A percentile compares a stretch with the other conserved stretches of the same genome.
Evolutionary conservation across 768 basidiomycete genomes (phyloP).

Genomic region (Dacryopinax primogenitus): DNA sequence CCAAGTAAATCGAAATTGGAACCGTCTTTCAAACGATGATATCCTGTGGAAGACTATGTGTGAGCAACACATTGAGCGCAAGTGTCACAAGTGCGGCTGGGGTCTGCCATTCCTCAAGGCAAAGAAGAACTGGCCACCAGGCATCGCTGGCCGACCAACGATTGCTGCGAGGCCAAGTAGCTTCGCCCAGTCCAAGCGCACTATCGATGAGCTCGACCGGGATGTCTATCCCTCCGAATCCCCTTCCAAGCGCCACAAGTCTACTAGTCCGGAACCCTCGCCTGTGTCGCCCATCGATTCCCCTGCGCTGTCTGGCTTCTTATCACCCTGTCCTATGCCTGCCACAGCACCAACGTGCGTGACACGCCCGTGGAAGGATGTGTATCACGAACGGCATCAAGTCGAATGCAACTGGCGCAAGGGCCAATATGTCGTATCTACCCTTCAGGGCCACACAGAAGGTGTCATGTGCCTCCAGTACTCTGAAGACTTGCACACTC

Average conservation of each 20-base stretch:
- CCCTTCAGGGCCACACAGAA: slow-evolving; percentile 84
- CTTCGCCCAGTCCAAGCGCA: background rate
- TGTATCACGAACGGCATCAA: slow-evolving; percentile 92
- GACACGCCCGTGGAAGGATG: slow-evolving; percentile 94
- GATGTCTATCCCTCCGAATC: slow-evolving; percentile 16
- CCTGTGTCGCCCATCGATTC: background rate
- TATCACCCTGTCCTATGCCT: background rate
- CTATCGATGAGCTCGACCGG: slow-evolving; percentile 14
- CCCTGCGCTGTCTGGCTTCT: slow-evolving; percentile 1
- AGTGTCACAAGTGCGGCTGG: slow-evolving; percentile 96
- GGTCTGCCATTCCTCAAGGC: slow-evolving; percentile 80
- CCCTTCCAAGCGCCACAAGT: slow-evolving; percentile 18
- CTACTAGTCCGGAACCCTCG: slow-evolving; percentile 11
- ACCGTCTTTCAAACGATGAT: slow-evolving; percentile 82
- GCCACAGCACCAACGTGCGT: slow-evolving; percentile 17
- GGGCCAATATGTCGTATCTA: slow-evolving; percentile 73
- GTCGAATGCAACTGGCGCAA: slow-evolving; percentile 96
- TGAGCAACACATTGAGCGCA: slow-evolving; percentile 95
- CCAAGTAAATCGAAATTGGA: slow-evolving; percentile 79
- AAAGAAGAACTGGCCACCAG: background rate
- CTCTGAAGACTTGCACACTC: slow-evolving; percentile 67
- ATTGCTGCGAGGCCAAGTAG: background rate
- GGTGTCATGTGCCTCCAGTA: slow-evolving; percentile 97
- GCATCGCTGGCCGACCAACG: background rate
- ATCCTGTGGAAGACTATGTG: slow-evolving; percentile 92